Conservation (phyloP, 768 basidiomycete species). For the Suillus subalutaceus region DNA sequence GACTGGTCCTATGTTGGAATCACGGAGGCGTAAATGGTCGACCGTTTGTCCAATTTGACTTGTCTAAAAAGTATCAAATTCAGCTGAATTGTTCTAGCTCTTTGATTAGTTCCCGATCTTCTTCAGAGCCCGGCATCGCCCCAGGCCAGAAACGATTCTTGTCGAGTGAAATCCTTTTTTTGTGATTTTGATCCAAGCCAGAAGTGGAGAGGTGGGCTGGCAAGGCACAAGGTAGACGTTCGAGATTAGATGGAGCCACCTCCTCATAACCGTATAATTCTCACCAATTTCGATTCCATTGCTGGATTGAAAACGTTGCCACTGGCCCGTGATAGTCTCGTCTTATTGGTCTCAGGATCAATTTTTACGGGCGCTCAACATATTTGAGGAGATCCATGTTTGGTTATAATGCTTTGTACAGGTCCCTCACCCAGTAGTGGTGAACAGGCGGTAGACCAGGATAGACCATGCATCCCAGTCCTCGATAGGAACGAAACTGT, state of each 20-base stretch:
- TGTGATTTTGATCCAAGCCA: not conserved
- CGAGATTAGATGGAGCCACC: not conserved
- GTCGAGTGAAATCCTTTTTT: not conserved
- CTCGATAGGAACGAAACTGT: not conserved
- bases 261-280: not conserved
- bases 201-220: not conserved
- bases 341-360: not conserved
- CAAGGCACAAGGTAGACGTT: not conserved
- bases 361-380: not conserved
- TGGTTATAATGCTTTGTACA: not conserved
- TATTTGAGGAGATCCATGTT: not conserved
- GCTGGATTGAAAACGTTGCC: not conserved
- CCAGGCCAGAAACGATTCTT: not conserved
- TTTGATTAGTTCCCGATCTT: not conserved
- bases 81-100: not conserved
- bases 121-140: not conserved
- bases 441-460: not conserved
- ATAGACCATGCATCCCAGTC: not conserved
- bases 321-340: not conserved
- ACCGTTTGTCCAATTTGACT: not conserved
- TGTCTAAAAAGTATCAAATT: not conserved
- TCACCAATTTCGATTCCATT: not conserved
- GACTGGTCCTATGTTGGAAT: not conserved
- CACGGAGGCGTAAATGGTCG: not conserved
- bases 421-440: not conserved